Evolutionary conservation across 805 yeast species (phyloP).

Genomic region (Suhomyces sp.): DNA sequence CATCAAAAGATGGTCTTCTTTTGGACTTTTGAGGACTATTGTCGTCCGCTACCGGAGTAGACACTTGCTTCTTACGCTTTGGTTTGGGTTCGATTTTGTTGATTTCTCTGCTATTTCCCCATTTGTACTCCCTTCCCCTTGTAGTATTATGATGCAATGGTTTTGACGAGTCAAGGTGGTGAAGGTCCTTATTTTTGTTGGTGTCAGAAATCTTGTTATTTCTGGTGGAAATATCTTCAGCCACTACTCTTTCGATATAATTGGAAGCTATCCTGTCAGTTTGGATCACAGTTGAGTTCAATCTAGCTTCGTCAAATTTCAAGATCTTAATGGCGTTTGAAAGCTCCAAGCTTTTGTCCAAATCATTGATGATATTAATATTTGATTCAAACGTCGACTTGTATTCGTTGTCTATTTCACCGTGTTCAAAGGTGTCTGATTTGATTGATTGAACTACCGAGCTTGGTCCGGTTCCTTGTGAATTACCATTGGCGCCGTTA

Average conservation of each 20-base stretch:
- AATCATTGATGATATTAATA: constrained; percentile 10
- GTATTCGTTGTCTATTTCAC: constrained; percentile 8
- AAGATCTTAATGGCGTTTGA: constrained; percentile 10
- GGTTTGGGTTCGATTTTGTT: constrained; percentile 15
- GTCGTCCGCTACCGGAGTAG: constrained; percentile 1
- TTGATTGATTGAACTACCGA: neutral
- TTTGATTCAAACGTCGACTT: constrained; percentile 11
- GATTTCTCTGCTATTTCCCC: constrained; percentile 27
- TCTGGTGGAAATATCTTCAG: constrained; percentile 32
- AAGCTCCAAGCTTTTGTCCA: constrained; percentile 14
- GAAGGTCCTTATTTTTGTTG: constrained; percentile 19
- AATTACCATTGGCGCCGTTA: constrained; percentile 5
- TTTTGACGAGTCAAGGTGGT: constrained; percentile 13
- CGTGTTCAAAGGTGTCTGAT: neutral
- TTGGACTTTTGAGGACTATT: neutral
- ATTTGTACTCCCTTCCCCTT: constrained; percentile 24
- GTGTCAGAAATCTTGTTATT: constrained; percentile 18
- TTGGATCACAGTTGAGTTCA: constrained; percentile 14
- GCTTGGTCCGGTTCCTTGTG: neutral
- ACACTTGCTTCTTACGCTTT: constrained; percentile 8
- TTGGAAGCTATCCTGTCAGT: constrained; percentile 26
- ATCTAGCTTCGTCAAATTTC: constrained; percentile 13
- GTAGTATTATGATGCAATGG: constrained; percentile 23
- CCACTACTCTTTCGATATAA: constrained; percentile 34
- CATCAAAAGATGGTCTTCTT: neutral